Evolutionary conservation across 2,329 filamentous ascomycete genomes (phyloP).

Genomic region (Fusarium sublunatum): DNA sequence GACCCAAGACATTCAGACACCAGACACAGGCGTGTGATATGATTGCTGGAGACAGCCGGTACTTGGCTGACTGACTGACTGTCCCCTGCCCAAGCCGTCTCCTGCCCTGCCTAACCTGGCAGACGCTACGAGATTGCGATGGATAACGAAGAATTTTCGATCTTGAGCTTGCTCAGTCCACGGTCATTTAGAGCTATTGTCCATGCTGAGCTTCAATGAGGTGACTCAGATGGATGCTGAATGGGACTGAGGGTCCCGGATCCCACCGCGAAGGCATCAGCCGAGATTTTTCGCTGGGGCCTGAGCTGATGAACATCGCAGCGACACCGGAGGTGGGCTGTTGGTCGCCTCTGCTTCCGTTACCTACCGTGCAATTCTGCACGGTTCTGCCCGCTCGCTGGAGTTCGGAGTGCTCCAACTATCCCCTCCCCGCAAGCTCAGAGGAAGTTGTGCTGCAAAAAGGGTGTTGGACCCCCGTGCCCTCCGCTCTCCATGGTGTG

Average conservation of each 20-base stretch:
- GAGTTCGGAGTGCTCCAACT: slow-evolving; percentile 37
- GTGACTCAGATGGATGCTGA: slow-evolving; percentile 44
- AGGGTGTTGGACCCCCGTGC: slow-evolving; percentile 31
- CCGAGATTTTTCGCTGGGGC: slow-evolving; percentile 45
- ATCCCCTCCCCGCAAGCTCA: slow-evolving; percentile 31
- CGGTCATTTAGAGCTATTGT: slow-evolving; percentile 33
- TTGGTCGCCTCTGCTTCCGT: slow-evolving; percentile 44
- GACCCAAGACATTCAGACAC: slow-evolving; percentile 42
- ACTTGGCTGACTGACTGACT: slow-evolving; percentile 27
- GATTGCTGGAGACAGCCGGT: slow-evolving; percentile 25
- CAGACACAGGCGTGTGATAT: slow-evolving; percentile 45
- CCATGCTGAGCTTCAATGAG: slow-evolving; percentile 41
- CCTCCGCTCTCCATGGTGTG: slow-evolving; percentile 42
- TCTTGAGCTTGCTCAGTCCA: slow-evolving; percentile 35
- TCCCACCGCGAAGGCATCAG: slow-evolving; percentile 46
- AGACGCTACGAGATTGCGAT: slow-evolving; percentile 35
- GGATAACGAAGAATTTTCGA: slow-evolving; percentile 34
- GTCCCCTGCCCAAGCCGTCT: slow-evolving; percentile 14
- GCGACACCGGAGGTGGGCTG: slow-evolving; percentile 48
- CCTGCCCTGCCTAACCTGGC: slow-evolving; percentile 16
- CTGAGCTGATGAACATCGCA: slow-evolving; percentile 47
- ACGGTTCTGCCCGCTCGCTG: slow-evolving; percentile 45
- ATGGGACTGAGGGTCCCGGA: slow-evolving; percentile 44
- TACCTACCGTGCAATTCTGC: slow-evolving; percentile 43
- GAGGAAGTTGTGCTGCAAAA: slow-evolving; percentile 33